Conservation (phyloP, 306 rosid species). For the Crataegus laevigata region DNA sequence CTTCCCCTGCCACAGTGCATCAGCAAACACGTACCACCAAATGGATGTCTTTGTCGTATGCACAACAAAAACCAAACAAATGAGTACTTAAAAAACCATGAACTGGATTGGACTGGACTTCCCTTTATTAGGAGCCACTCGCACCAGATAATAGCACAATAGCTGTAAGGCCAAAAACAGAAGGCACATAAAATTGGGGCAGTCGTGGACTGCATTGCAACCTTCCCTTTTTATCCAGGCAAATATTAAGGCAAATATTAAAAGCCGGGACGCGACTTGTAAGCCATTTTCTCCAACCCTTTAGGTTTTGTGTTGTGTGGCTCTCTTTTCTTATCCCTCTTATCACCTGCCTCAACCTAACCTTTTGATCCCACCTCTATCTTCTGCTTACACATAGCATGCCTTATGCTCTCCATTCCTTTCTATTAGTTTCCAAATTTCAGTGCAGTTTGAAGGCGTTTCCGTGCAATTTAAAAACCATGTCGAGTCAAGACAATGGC, state of each 20-base stretch:
- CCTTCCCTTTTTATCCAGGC: constrained; percentile 50
- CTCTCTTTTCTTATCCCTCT: constrained; percentile 88
- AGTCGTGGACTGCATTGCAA: constrained; percentile 65
- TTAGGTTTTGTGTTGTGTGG: constrained; percentile 91
- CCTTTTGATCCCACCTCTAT: constrained; percentile 9
- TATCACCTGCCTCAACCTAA: constrained; percentile 5
- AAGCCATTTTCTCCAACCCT: constrained; percentile 38
- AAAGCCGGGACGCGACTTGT: constrained; percentile 38
- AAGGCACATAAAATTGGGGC: constrained; percentile 23
- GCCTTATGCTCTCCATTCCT: constrained; percentile 43
- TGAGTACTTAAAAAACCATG: background rate
- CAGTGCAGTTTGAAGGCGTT: background rate
- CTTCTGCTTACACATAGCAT: constrained; percentile 27
- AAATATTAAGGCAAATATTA: constrained; percentile 20
- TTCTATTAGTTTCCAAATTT: constrained; percentile 18
- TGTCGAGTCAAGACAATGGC: constrained; percentile 58
- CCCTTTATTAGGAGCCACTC: constrained; percentile 23
- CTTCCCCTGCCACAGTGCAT: background rate
- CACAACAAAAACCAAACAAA: background rate
- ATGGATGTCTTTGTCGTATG: background rate
- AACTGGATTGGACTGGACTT: background rate
- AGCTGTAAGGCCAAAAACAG: background rate
- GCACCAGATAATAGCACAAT: constrained; percentile 18
- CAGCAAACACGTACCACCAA: background rate
- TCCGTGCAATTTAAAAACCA: constrained; percentile 26